Conservation (phyloP, 176 grass and related monocot species). For the Pontederia crassipes region DNA sequence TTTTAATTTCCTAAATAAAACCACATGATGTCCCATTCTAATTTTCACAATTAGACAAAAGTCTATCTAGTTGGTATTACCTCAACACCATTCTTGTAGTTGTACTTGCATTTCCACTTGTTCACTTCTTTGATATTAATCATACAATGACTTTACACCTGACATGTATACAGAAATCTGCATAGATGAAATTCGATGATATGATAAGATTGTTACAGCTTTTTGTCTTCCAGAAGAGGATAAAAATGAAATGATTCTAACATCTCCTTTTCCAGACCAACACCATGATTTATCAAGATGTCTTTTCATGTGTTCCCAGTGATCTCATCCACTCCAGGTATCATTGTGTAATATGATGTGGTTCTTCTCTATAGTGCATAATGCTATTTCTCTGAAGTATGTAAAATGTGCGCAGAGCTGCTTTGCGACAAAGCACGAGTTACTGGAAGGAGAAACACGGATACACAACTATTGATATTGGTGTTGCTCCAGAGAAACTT, state of each 20-base stretch:
- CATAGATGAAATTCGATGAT: too few relatives aligned
- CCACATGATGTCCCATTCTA: too few relatives aligned
- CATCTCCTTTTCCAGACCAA: slow-evolving; percentile 56
- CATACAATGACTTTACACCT: too few relatives aligned
- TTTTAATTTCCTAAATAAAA: too few relatives aligned
- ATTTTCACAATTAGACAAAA: too few relatives aligned
- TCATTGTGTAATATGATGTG: neutral
- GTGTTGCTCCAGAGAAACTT: slow-evolving; percentile 62
- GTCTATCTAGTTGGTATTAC: too few relatives aligned
- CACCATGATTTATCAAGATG: slow-evolving; percentile 85
- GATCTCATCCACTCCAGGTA: slow-evolving; percentile 95
- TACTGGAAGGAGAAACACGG: slow-evolving; percentile 79
- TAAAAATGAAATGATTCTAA: neutral
- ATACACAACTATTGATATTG: slow-evolving; percentile 75
- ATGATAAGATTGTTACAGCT: too few relatives aligned
- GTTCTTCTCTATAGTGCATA: slow-evolving; percentile 3
- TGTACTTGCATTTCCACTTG: too few relatives aligned
- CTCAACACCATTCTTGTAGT: too few relatives aligned
- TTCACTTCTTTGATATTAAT: too few relatives aligned
- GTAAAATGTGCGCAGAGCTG: slow-evolving; percentile 31
- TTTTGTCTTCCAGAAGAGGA: too few relatives aligned
- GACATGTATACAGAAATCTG: too few relatives aligned
- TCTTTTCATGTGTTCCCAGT: slow-evolving; percentile 89
- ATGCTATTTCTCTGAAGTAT: neutral
- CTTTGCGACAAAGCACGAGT: slow-evolving; percentile 60